Base-by-base conservation (phyloP, 805 yeast species). In the Metschnikowia reukaufii region DNA sequence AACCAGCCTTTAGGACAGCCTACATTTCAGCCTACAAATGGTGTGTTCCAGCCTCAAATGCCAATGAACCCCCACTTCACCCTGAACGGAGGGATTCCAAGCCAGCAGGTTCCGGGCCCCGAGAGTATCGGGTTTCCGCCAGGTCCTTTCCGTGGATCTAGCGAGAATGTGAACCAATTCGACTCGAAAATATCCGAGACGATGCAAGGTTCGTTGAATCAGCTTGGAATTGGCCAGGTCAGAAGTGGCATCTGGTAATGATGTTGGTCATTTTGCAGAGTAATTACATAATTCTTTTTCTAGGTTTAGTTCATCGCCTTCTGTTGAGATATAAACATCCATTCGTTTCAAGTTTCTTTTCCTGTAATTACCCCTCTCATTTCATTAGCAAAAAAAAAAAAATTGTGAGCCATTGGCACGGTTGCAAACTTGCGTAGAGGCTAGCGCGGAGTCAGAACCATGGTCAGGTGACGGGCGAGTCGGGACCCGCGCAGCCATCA, bases 191-290 rank as follows among this genome's bases (percentile, higher is more conserved):
- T 42, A 27, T 42, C 50, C 8, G 47, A 47, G 32, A 39, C 47
- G 2, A 45, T 45, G 49, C 49, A 45, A 23, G 49, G 49, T 8
- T 42, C 50, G 12, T 41, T 47, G 41, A 49, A 30, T 31, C 46
- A 47, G 33, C 48, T 50, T 16, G 51, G 53, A 16, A 44, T 50
- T 29, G 44, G 41, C 6, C 50, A 50, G 30, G 33, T 33, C 12
- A 40, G 42, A 30, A 36, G 27, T 23, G 46, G 47, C 16, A 47
- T 50, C 36, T 50, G 53, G 53, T 50, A 18, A 44, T 17, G 27
- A 21, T 13, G 8, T 9, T 13, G 21, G 39, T 10, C n/a, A n/a
- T n/a, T n/a, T 15, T 3, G 21, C 27, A 8, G 20, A 2, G 20
- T n/a, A n/a, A n/a, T n/a, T n/a, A n/a, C n/a, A n/a, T n/a, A n/a